Percentiles rank a stretch among this genome's conserved stretches.
These are phyloP conservation scores for Penicillium chermesinum DNA, from an alignment of 495 filamentous ascomycete species.

Conservation along the genomic window DNA sequence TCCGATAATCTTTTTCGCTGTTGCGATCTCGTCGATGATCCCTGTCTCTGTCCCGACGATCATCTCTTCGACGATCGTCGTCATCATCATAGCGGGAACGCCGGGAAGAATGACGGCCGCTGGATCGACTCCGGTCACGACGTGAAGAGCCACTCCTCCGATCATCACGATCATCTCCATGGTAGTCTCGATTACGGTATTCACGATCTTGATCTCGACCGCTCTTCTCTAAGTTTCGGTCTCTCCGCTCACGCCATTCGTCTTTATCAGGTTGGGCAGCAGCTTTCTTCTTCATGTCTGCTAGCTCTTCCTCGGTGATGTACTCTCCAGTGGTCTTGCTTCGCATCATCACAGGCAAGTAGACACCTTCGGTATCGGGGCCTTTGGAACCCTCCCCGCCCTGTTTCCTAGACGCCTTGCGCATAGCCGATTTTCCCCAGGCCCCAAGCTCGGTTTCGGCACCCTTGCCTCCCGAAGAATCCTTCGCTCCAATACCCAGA, in stretches of 20 bases:
- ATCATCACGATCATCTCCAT: slow-evolving; percentile 26
- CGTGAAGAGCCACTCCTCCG: slow-evolving; percentile 30
- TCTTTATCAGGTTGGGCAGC: slow-evolving; percentile 36
- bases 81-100: slow-evolving; percentile 31
- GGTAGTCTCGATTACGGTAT: slow-evolving; percentile 27
- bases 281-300: slow-evolving; percentile 42
- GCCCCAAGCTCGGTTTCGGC: slow-evolving; percentile 70
- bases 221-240: slow-evolving; percentile 46
- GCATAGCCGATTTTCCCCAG: slow-evolving; percentile 66
- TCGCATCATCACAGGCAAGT: slow-evolving; percentile 61
- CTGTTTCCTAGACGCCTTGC: slow-evolving; percentile 47
- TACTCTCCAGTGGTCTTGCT: slow-evolving; percentile 63
- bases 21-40: slow-evolving; percentile 21
- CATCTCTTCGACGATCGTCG: slow-evolving; percentile 23
- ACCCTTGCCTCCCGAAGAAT: slow-evolving; percentile 51
- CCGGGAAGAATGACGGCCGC: slow-evolving; percentile 29
- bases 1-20: slow-evolving; percentile 21
- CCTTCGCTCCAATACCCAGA: slow-evolving; percentile 79
- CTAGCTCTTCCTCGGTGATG: slow-evolving; percentile 59
- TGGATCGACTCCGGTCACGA: slow-evolving; percentile 33
- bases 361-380: slow-evolving; percentile 46
- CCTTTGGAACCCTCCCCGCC: slow-evolving; percentile 31
- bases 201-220: slow-evolving; percentile 37
- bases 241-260: slow-evolving; percentile 45
- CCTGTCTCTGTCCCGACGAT: slow-evolving; percentile 30